Conservation (phyloP, 192 early-diverging fungal species). For the Pilobolus umbonatus region DNA sequence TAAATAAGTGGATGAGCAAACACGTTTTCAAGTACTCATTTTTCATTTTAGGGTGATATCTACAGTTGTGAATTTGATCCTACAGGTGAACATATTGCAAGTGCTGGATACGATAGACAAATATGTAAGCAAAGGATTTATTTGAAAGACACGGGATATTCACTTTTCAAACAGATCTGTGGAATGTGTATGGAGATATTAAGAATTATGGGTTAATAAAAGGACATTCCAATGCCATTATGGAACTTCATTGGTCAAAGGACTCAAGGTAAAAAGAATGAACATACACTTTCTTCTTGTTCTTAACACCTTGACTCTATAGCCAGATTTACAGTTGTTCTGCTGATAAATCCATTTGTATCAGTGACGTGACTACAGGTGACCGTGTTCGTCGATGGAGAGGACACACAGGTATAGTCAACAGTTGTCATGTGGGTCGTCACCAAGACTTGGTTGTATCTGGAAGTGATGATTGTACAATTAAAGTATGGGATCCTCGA, state of each 20-base stretch:
- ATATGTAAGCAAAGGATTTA: conserved; percentile 57
- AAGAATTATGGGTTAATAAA: conserved; percentile 82
- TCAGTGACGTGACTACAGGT: conserved; percentile 85
- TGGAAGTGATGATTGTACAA: conserved; percentile 79
- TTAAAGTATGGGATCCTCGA: conserved; percentile 73
- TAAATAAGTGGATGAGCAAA: conserved; percentile 11
- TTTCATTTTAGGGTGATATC: conserved; percentile 64
- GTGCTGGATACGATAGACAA: conserved; percentile 73
- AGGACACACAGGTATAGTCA: conserved; percentile 79
- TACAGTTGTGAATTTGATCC: conserved; percentile 83
- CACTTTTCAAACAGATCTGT: conserved; percentile 69
- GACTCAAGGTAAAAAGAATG: conserved; percentile 61
- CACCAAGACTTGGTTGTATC: conserved; percentile 73
- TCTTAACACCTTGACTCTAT: neutral
- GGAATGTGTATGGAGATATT: conserved; percentile 92
- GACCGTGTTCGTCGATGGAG: conserved; percentile 75
- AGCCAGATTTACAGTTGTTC: conserved; percentile 80
- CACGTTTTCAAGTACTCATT: conserved; percentile 12
- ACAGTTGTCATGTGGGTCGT: conserved; percentile 67
- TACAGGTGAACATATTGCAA: conserved; percentile 77
- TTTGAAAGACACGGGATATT: neutral
- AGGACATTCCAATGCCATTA: conserved; percentile 78
- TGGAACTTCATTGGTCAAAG: conserved; percentile 90
- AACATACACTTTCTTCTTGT: too few relatives aligned
- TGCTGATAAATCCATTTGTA: conserved; percentile 69